These are phyloP conservation scores for Petunia secreta DNA, from an alignment of 257 asterid genomes.

Conservation along the genomic window DNA sequence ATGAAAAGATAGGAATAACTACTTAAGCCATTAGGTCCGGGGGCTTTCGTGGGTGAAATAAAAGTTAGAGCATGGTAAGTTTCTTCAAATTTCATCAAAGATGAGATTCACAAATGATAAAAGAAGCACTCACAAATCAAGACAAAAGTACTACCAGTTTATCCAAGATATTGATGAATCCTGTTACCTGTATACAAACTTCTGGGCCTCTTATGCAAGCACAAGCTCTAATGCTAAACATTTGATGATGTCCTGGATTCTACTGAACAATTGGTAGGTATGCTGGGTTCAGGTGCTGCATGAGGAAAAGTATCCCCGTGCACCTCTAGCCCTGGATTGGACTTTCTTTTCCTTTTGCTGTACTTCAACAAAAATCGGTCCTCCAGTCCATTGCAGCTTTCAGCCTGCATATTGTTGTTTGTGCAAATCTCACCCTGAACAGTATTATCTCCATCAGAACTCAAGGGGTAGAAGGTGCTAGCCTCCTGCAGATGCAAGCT, in stretches of 20 bases:
- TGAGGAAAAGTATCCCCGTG: background rate
- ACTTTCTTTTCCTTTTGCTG: constrained; percentile 43
- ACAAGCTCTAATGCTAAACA: constrained; percentile 36
- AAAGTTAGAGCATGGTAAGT: background rate
- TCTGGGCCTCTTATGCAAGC: constrained; percentile 27
- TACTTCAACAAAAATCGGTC: constrained; percentile 54
- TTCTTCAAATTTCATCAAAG: constrained; percentile 12
- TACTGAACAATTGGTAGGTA: constrained; percentile 38
- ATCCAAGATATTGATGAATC: constrained; percentile 18
- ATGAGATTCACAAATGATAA: constrained; percentile 14
- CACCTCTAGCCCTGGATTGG: constrained; percentile 31
- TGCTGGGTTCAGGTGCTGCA: constrained; percentile 33
- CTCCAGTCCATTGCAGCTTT: constrained; percentile 34
- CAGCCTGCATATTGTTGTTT: constrained; percentile 34
- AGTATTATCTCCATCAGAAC: constrained; percentile 34
- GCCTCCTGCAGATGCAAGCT: constrained; percentile 21
- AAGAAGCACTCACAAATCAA: background rate
- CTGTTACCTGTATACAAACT: constrained; percentile 44
- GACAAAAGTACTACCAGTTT: background rate
- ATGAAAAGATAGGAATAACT: constrained; percentile 20
- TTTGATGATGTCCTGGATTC: constrained; percentile 45
- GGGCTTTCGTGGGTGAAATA: constrained; percentile 23
- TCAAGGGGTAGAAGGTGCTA: constrained; percentile 24
- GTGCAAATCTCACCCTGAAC: constrained; percentile 35
- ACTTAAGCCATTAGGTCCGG: constrained; percentile 31